Percentiles rank a stretch among this genome's conserved stretches.
These are phyloP conservation scores for Colletotrichum sansevieriae DNA, from an alignment of 2,329 filamentous ascomycete species.

Conservation along the genomic window DNA sequence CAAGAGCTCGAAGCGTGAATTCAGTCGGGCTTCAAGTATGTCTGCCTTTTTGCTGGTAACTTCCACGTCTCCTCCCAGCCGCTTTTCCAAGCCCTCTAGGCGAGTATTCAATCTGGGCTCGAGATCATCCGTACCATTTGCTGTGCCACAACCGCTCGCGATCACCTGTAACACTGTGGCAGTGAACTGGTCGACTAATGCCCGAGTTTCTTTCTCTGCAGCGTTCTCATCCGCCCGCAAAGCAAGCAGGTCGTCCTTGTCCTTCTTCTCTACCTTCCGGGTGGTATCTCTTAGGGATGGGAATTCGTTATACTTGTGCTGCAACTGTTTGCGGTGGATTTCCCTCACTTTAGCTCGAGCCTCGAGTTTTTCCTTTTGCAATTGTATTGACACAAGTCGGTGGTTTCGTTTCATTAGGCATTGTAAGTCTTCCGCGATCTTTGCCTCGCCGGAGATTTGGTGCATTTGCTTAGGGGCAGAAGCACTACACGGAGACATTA, in stretches of 20 bases:
- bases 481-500: conserved; percentile 5
- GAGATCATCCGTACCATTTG: background rate
- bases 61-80: too few species aligned
- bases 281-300: conserved; percentile 29
- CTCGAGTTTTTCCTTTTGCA: conserved; percentile 23
- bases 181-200: conserved; percentile 12
- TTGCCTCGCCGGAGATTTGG: background rate
- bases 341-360: conserved; percentile 21
- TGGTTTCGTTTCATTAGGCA: conserved; percentile 10
- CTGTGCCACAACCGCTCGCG: background rate
- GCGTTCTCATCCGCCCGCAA: conserved; percentile 3
- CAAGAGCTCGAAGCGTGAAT: conserved; percentile 4
- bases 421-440: conserved; percentile 21
- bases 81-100: conserved; percentile 12
- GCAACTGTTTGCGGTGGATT: background rate
- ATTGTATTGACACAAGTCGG: conserved; percentile 18
- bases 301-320: conserved; percentile 29
- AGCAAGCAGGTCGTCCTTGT: conserved; percentile 15
- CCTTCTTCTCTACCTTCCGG: conserved; percentile 26
- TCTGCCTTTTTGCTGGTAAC: background rate
- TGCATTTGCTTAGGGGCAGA: background rate
- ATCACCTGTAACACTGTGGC: conserved; percentile 19
- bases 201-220: conserved; percentile 5
- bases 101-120: conserved; percentile 12
- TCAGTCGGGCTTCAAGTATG: background rate